Percentiles rank a stretch among this genome's conserved stretches.
Conservation (phyloP, 768 basidiomycete genomes). For the Rubroboletus satanas region DNA sequence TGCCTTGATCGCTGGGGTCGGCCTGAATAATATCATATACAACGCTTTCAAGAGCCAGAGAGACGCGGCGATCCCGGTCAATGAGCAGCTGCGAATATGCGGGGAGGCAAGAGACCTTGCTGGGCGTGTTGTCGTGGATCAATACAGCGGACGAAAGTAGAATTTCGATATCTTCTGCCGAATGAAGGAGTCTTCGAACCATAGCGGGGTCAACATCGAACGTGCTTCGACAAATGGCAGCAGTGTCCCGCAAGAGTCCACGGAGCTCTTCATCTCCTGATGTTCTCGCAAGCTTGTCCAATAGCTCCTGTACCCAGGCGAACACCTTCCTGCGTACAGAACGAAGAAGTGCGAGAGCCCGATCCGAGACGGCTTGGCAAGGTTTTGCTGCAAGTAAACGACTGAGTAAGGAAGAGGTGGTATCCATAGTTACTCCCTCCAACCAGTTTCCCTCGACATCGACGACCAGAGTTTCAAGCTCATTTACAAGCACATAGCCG, state of each 20-base stretch:
- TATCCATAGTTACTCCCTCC: constrained; percentile 29
- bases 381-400: constrained; percentile 34
- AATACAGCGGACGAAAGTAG: constrained; percentile 33
- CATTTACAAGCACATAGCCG: constrained; percentile 30
- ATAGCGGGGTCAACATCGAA: constrained; percentile 21
- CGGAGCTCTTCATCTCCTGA: neutral
- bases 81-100: constrained; percentile 22
- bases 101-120: neutral
- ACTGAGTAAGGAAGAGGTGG: constrained; percentile 29
- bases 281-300: constrained; percentile 13
- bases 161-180: constrained; percentile 23
- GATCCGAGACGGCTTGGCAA: constrained; percentile 11
- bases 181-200: constrained; percentile 15
- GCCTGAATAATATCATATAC: constrained; percentile 14
- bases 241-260: constrained; percentile 15
- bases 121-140: constrained; percentile 31
- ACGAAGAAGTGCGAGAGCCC: constrained; percentile 25
- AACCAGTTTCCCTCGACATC: constrained; percentile 41
- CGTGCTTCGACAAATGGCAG: constrained; percentile 25
- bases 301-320: constrained; percentile 36
- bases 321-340: constrained; percentile 30
- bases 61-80: constrained; percentile 32
- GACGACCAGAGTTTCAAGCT: constrained; percentile 30
- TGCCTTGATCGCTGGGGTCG: constrained; percentile 10
- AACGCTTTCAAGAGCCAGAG: constrained; percentile 24